A percentile compares a stretch with the other conserved stretches of the same genome.
These are phyloP conservation scores for Talaromyces sp. DNA, from an alignment of 2,329 filamentous ascomycete species.

Conservation along the genomic window DNA sequence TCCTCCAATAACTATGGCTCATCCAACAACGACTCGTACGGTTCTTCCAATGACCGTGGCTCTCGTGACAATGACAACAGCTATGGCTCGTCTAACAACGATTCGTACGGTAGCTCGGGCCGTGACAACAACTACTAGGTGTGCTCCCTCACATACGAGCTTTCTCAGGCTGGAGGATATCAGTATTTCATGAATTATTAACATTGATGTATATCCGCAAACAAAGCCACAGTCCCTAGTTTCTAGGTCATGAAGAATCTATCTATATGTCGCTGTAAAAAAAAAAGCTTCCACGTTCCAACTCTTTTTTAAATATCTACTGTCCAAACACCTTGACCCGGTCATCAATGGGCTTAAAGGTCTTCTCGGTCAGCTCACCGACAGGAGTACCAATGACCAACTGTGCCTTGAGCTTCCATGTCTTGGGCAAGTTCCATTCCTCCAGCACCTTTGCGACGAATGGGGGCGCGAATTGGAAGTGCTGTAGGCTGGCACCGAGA, in stretches of 20 bases:
- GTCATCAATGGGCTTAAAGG: slow-evolving; percentile 6
- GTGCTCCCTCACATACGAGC: neutral
- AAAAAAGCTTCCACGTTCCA: neutral
- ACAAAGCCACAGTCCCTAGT: neutral
- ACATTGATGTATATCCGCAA: neutral
- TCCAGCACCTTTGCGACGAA: slow-evolving; percentile 63
- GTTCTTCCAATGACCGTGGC: too few relatives aligned
- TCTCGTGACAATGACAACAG: neutral
- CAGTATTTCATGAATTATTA: neutral
- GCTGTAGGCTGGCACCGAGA: slow-evolving; percentile 77
- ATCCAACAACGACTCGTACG: neutral
- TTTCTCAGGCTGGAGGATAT: neutral
- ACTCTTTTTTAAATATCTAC: neutral
- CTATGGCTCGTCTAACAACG: neutral
- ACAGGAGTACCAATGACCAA: slow-evolving; percentile 57
- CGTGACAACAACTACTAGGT: neutral
- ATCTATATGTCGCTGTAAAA: neutral
- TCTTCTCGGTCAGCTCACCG: neutral
- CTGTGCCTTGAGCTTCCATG: slow-evolving; percentile 72
- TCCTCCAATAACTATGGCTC: neutral
- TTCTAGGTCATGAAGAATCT: neutral
- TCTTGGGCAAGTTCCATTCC: slow-evolving; percentile 60
- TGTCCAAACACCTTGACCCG: slow-evolving; percentile 9
- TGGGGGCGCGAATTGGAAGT: slow-evolving; percentile 68
- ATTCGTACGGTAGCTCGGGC: neutral